Percentiles rank a stretch among this genome's conserved stretches.
Evolutionary conservation across 2,329 filamentous ascomycete genomes (phyloP).

Genomic region (Talaromyces sp.): DNA sequence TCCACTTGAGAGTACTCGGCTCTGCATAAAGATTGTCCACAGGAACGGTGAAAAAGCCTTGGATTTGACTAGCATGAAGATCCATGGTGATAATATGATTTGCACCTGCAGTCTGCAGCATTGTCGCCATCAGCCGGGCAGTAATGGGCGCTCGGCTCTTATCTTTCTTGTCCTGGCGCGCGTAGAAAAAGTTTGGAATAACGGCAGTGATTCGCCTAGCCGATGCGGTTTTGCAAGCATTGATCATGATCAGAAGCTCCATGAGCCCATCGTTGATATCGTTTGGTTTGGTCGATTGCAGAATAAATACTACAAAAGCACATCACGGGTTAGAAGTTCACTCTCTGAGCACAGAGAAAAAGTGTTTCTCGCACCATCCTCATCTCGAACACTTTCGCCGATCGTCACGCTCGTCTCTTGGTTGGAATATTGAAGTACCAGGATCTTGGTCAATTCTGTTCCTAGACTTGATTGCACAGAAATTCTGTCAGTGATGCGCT

Average conservation of each 20-base stretch:
- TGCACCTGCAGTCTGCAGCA: constrained; percentile 91
- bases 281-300: constrained; percentile 89
- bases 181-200: constrained; percentile 94
- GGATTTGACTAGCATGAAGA: constrained; percentile 86
- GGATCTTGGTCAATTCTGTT: constrained; percentile 62
- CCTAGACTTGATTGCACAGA: constrained; percentile 45
- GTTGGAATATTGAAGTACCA: constrained; percentile 63
- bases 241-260: constrained; percentile 98
- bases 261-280: constrained; percentile 98
- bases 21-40: constrained; percentile 86
- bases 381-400: constrained; percentile 90
- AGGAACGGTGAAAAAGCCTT: constrained; percentile 88
- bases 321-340: constrained; percentile 3
- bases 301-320: constrained; percentile 68
- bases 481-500: constrained; percentile 1
- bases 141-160: constrained; percentile 93
- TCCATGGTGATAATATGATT: constrained; percentile 96
- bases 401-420: constrained; percentile 69
- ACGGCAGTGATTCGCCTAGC: constrained; percentile 91
- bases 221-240: constrained; percentile 79
- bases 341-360: background rate
- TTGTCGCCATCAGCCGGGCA: constrained; percentile 92
- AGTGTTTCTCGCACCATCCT: constrained; percentile 61
- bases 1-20: constrained; percentile 86
- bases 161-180: constrained; percentile 96